A percentile compares a stretch with the other conserved stretches of the same genome.
phyloP scores from a whole-genome alignment of 192 early-diverging fungal species.

The Podila clonocystis region DNA sequence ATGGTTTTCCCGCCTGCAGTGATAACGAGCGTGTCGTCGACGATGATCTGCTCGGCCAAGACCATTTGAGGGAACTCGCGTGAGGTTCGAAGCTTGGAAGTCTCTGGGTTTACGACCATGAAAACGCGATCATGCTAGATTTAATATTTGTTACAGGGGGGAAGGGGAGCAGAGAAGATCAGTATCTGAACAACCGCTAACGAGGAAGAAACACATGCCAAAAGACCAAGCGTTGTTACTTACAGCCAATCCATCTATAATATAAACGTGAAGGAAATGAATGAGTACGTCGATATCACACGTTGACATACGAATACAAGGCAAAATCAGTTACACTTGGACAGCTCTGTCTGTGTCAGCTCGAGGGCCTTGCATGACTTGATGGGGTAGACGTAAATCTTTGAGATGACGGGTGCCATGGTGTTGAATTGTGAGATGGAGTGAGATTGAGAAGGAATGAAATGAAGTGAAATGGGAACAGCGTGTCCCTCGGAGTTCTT shows the following conservation, averaged over 20 bases:
- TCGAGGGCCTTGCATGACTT: conserved; percentile 65
- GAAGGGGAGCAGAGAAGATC: not conserved
- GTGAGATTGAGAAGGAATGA: not conserved
- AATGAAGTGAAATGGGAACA: not conserved
- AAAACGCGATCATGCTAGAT: conserved; percentile 56
- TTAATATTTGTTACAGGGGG: not conserved
- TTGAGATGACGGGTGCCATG: conserved; percentile 43
- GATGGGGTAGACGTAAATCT: conserved; percentile 63
- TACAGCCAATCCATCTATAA: conserved; percentile 1
- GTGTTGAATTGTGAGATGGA: not conserved
- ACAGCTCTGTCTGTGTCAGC: conserved; percentile 33
- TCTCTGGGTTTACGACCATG: conserved; percentile 52
- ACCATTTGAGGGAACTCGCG: conserved; percentile 46
- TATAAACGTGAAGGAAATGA: not conserved
- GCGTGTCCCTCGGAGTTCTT: no score
- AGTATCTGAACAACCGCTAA: not conserved
- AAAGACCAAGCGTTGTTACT: not conserved
- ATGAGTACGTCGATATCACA: no score
- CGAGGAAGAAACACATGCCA: not conserved
- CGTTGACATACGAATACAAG: no score
- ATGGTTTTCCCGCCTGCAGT: conserved; percentile 32
- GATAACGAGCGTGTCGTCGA: conserved; percentile 30
- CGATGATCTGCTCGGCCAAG: conserved; percentile 20
- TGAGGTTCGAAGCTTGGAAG: conserved; percentile 36
- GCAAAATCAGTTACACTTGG: conserved; percentile 18